Evolutionary conservation across 805 yeast genomes (phyloP), one percentile per base, ranked within the genome.

Genomic region (Candida saitoana): DNA sequence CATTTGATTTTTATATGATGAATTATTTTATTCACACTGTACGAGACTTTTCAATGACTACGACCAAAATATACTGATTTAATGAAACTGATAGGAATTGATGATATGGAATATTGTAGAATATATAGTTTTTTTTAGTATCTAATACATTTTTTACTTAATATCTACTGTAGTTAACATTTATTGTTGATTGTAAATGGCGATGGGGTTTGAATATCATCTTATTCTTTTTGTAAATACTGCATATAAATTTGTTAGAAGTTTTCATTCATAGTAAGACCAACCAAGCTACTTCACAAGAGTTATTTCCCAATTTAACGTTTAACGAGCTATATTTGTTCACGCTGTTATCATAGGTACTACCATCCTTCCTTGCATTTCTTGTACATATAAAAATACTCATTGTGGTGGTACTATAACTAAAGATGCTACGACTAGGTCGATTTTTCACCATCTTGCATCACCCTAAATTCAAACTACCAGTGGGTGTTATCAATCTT

Each of bases 11-110:
- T 47, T 41, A 37, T 49, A 63, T 69, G 74, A 69, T 69, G 74
- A 69, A 65, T 48, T 50, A 50, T 56, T 56, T 59, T 66, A 69
- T 69, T 69, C 75, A 69, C 72, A 67, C 72, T 67, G 72, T 67
- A 65, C 67, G 62, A 67, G 71, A 54, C 41, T 35, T 64, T 57
- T 61, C 70, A 41, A 45, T 65, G 71, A 64, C 63, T 65, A 63
- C 68, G 54, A 39, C 45, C 54, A 45, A 46, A 60, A 60, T 63
- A 61, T 58, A 65, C 72, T 67, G 72, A 67, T 67, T 67, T 67
- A 69, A 69, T 69, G 75, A 69, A 64, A 68, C 75, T 69, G 75
- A 69, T 44, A 41, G 6, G 14, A 19, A 34, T 42, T 29, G 12
- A 27, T 20, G 27, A 14, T 18, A 12, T 35, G 38, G 32, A 11